Percentiles rank a stretch among this genome's conserved stretches.
Conservation (phyloP, 208 protist species). For the Acanthamoeba sp. region DNA sequence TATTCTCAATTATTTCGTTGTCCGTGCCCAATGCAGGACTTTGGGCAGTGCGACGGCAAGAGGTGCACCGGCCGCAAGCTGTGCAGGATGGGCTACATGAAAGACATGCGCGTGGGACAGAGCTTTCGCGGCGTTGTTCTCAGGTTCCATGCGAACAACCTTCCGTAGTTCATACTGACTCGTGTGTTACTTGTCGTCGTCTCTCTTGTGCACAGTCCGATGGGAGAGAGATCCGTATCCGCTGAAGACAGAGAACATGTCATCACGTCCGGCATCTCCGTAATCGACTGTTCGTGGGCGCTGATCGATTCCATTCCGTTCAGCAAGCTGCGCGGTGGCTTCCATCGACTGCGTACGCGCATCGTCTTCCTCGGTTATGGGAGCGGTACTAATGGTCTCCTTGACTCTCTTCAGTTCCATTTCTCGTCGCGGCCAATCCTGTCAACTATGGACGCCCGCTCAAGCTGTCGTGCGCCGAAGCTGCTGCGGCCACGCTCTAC, state of each 20-base stretch:
- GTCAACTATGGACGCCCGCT: slow-evolving; percentile 99
- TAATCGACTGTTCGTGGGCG: slow-evolving; percentile 99
- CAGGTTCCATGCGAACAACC: slow-evolving; percentile 82
- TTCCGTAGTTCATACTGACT: too few relatives aligned
- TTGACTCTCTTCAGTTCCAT: slow-evolving; percentile 91
- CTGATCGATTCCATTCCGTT: slow-evolving; percentile 97
- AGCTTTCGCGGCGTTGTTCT: slow-evolving; percentile 96
- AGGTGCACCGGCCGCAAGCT: slow-evolving; percentile 98
- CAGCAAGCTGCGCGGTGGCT: slow-evolving; percentile 93
- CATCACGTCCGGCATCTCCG: slow-evolving; percentile 93
- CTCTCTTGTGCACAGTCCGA: slow-evolving; percentile 87
- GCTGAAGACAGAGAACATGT: slow-evolving; percentile 95
- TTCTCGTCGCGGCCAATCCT: slow-evolving; percentile 99
- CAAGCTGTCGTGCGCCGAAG: slow-evolving; percentile 98
- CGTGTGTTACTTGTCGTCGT: neutral
- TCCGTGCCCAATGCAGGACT: slow-evolving; percentile 91
- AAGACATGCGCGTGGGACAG: slow-evolving; percentile 92
- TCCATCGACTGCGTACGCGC: slow-evolving; percentile 87
- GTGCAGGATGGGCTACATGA: slow-evolving; percentile 93
- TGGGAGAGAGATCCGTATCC: slow-evolving; percentile 94
- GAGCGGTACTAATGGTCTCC: neutral
- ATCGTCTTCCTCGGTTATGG: neutral
- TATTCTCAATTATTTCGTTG: neutral
- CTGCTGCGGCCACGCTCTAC: slow-evolving; percentile 95
- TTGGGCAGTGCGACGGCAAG: slow-evolving; percentile 98